A percentile compares a stretch with the other conserved stretches of the same genome.
phyloP scores from a whole-genome alignment of 352 stramenopile genomes.

The Blastocystis sp. region DNA sequence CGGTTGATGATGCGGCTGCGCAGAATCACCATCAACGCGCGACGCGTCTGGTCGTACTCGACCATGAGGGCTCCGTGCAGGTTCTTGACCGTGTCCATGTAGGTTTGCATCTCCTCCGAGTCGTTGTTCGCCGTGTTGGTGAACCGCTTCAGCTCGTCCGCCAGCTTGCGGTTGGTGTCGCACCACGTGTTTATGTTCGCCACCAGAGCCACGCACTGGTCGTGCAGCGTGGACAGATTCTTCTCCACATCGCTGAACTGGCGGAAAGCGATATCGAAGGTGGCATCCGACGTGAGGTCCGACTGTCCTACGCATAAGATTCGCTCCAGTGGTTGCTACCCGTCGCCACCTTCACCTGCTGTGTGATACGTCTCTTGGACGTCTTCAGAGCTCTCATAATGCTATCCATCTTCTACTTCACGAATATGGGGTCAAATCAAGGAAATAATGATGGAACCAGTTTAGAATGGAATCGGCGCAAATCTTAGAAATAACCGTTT shows the following conservation, averaged over 20 bases:
- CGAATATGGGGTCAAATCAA: too few relatives aligned
- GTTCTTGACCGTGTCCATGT: conserved; percentile 25
- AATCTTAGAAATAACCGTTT: background rate
- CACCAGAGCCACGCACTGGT: conserved; percentile 55
- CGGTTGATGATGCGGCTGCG: conserved; percentile 41
- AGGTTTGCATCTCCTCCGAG: conserved; percentile 27
- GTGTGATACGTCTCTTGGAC: conserved; percentile 55
- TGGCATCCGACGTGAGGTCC: conserved; percentile 48
- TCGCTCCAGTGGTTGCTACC: background rate
- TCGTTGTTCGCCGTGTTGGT: conserved; percentile 25
- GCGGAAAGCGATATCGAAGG: conserved; percentile 44
- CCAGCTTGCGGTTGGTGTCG: background rate
- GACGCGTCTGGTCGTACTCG: conserved; percentile 61
- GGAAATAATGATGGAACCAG: too few relatives aligned
- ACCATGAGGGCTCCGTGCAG: conserved; percentile 14
- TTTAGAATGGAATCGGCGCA: too few relatives aligned
- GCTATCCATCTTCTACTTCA: conserved; percentile 29
- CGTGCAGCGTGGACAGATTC: conserved; percentile 36
- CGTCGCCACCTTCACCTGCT: conserved; percentile 64
- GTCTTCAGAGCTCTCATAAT: conserved; percentile 60
- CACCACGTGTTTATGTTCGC: conserved; percentile 61
- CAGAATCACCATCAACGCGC: conserved; percentile 35
- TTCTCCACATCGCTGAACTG: conserved; percentile 59
- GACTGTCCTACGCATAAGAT: conserved; percentile 68
- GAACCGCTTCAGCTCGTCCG: conserved; percentile 57